Evolutionary conservation across 148 eudicot genomes (phyloP), one percentile per base, ranked within the genome.

Genomic region (Arbutus unedo): DNA sequence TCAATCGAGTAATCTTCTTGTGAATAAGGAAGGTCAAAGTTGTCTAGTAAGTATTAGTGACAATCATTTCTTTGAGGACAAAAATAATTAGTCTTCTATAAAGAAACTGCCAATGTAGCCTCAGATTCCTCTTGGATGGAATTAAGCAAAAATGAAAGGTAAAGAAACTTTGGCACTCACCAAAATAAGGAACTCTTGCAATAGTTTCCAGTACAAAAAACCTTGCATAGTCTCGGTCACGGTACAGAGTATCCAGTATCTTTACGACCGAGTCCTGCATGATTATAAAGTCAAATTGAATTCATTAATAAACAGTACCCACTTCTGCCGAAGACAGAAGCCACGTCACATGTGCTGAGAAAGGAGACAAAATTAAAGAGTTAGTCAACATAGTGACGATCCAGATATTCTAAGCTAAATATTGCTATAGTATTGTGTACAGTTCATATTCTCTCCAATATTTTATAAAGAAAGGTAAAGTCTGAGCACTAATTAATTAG

Each of bases 151-250:
- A 38, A 25, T 47, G 45, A 8, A 54, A 47, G 45, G 25, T 19
- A 8, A 55, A 21, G 76, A 86, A 73, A 54, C 77, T 31, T 19
- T n/a, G 87, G 79, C 77, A 84, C 91, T 96, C 88, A 94, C 98
- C 97, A 87, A 97, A 96, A 84, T 97, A 97, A 62, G 99, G 99
- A 85, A 97, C 98, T 89, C 99, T 90, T 56, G 99, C 99, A 84
- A 97, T 91, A 54, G 97, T 97, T 91, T 97, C 99, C 76, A 97
- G 87, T 80, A 97, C 99, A 89, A 83, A 97, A 87, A 97, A 96
- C 87, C 99, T 91, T 84, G 96, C 88, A 83, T 97, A 97, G 85
- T 97, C 31, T 68, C 99, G 88, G 82, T 91, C 98, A 82, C 66
- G 93, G 87, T 97, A 97, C 87, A 94, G 83, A 57, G 93, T 86